Conservation (phyloP, 306 rosid genomes). For the Amphicarpaea edgeworthii region DNA sequence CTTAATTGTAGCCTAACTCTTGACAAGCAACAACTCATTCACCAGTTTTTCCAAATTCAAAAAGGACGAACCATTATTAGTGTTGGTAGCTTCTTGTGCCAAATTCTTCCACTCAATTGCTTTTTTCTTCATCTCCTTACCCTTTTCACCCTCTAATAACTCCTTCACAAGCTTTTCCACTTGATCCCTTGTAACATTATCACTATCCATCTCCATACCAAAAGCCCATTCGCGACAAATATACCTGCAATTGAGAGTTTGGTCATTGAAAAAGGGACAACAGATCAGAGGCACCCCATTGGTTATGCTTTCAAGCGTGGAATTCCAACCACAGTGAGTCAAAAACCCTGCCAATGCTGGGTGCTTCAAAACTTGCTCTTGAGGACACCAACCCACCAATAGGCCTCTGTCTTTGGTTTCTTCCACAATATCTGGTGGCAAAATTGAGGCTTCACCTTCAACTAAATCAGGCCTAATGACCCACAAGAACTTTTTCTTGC, state of each 20-base stretch:
- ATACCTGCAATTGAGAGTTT: constrained; percentile 42
- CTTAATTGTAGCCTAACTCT: constrained; percentile 24
- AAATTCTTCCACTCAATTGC: constrained; percentile 47
- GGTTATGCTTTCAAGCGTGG: constrained; percentile 56
- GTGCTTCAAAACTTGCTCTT: constrained; percentile 62
- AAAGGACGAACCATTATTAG: constrained; percentile 46
- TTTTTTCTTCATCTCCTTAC: constrained; percentile 50
- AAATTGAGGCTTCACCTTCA: constrained; percentile 33
- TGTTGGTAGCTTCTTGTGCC: constrained; percentile 46
- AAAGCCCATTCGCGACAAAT: constrained; percentile 56
- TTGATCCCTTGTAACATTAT: constrained; percentile 54
- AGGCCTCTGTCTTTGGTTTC: constrained; percentile 51
- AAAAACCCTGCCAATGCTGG: constrained; percentile 55
- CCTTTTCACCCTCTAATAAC: constrained; percentile 55
- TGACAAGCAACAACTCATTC: constrained; percentile 34
- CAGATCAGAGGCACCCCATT: constrained; percentile 52
- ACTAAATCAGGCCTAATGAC: constrained; percentile 63
- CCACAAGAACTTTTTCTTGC: constrained; percentile 55
- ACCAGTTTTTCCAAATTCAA: constrained; percentile 52
- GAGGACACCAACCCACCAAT: constrained; percentile 59
- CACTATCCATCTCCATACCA: constrained; percentile 54
- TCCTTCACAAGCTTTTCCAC: constrained; percentile 59
- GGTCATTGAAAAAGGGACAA: constrained; percentile 60
- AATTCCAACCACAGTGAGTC: constrained; percentile 61
- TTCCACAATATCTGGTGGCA: constrained; percentile 42